Conservation (phyloP, 441 rosid genomes). For the Populus tomentosa region DNA sequence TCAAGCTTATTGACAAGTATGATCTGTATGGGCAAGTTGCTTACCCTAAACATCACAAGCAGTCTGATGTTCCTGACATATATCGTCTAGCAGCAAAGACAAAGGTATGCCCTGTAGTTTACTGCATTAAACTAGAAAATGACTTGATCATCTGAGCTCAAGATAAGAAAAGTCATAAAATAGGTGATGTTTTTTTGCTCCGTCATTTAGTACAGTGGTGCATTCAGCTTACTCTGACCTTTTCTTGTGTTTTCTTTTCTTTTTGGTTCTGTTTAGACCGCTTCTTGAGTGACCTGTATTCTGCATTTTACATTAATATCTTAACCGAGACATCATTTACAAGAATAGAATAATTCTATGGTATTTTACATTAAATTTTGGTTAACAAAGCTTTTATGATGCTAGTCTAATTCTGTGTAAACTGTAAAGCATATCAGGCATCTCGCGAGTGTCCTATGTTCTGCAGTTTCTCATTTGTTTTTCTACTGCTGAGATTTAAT, state of each 20-base stretch:
- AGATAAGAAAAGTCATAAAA: background rate
- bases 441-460: background rate
- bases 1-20: constrained; percentile 86
- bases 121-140: background rate
- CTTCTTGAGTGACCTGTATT: background rate
- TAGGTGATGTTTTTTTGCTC: background rate
- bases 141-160: background rate
- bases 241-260: background rate
- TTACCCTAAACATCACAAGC: constrained; percentile 96
- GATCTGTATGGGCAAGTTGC: constrained; percentile 97
- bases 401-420: no score
- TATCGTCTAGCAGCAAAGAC: constrained; percentile 93
- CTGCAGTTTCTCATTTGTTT: background rate
- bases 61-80: constrained; percentile 87
- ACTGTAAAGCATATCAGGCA: no score
- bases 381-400: no score
- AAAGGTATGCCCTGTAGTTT: constrained; percentile 44
- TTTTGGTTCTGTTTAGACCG: background rate
- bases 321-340: background rate
- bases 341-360: no score
- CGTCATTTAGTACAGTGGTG: background rate
- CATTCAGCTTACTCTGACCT: background rate
- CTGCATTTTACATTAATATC: background rate
- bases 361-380: no score
- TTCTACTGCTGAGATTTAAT: background rate